These are phyloP conservation scores for Nicotiana noctiflora DNA, from an alignment of 257 asterid genomes.

Conservation along the genomic window DNA sequence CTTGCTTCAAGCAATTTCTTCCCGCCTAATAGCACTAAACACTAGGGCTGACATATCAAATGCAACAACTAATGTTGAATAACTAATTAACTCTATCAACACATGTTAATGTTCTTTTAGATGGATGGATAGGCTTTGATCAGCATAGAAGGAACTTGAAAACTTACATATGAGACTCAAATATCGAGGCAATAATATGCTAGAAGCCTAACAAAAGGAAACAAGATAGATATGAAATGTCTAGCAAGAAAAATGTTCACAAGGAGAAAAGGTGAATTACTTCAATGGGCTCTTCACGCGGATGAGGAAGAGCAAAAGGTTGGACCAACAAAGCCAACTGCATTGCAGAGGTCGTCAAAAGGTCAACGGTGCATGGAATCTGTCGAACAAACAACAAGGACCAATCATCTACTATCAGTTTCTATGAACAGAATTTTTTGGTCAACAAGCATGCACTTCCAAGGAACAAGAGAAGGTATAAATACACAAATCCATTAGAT, in stretches of 20 bases:
- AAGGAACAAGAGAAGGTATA: constrained; percentile 21
- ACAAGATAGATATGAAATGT: background rate
- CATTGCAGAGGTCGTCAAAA: constrained; percentile 90
- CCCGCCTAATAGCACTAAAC: no score
- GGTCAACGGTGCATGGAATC: constrained; percentile 93
- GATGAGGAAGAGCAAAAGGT: constrained; percentile 94
- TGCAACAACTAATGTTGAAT: no score
- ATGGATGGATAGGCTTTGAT: no score
- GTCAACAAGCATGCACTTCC: background rate
- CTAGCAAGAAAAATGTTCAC: background rate
- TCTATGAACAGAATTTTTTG: background rate
- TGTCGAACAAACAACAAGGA: constrained; percentile 16
- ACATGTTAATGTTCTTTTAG: no score
- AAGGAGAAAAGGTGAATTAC: constrained; percentile 35
- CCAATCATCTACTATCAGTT: background rate
- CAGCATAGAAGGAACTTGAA: no score
- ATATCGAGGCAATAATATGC: no score
- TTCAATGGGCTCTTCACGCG: constrained; percentile 90
- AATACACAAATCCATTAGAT: constrained; percentile 4
- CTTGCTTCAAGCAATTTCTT: no score
- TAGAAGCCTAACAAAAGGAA: background rate
- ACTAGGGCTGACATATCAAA: no score
- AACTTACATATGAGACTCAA: no score
- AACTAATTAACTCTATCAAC: no score
- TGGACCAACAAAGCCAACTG: constrained; percentile 93